Percentiles rank a stretch among this genome's conserved stretches.
Conservation (phyloP, 1,284 basidiomycete species). For the Psilocybe mexicana region DNA sequence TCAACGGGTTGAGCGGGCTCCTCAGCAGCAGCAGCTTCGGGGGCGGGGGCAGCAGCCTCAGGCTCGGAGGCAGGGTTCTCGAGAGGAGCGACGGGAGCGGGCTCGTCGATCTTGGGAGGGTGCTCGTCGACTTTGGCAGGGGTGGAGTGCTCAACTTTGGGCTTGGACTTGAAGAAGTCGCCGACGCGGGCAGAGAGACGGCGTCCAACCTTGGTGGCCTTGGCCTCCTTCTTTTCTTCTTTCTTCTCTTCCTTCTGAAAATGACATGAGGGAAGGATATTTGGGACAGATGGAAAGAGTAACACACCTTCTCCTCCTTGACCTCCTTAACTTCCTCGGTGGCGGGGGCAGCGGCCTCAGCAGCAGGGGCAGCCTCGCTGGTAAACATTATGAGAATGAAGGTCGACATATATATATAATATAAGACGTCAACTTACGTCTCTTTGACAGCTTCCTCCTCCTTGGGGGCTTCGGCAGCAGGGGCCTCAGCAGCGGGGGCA, state of each 20-base stretch:
- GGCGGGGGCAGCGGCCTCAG: slow-evolving; percentile 29
- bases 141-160: slow-evolving; percentile 63
- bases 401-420: not conserved
- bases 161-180: slow-evolving; percentile 79
- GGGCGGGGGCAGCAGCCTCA: slow-evolving; percentile 35
- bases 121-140: slow-evolving; percentile 85
- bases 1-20: slow-evolving; percentile 39
- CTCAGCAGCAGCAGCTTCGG: slow-evolving; percentile 39
- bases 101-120: slow-evolving; percentile 78
- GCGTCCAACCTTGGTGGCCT: slow-evolving; percentile 64
- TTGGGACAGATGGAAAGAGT: not conserved
- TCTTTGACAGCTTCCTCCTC: slow-evolving; percentile 61
- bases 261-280: not conserved
- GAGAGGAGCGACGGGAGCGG: slow-evolving; percentile 69
- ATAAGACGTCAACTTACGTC: slow-evolving; percentile 39
- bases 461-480: slow-evolving; percentile 50
- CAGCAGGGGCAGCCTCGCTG: slow-evolving; percentile 36
- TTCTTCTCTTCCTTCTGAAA: slow-evolving; percentile 43
- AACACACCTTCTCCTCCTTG: slow-evolving; percentile 63
- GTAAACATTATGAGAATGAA: not conserved
- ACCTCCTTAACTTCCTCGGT: slow-evolving; percentile 39
- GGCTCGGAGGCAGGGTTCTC: slow-evolving; percentile 66
- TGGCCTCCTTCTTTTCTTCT: slow-evolving; percentile 47
- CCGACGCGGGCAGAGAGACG: slow-evolving; percentile 76
- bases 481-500: slow-evolving; percentile 36